Percentiles rank a stretch among this genome's conserved stretches.
These are phyloP conservation scores for Trichoderma lentiforme DNA, from an alignment of 2,329 filamentous ascomycete genomes.

Conservation along the genomic window DNA sequence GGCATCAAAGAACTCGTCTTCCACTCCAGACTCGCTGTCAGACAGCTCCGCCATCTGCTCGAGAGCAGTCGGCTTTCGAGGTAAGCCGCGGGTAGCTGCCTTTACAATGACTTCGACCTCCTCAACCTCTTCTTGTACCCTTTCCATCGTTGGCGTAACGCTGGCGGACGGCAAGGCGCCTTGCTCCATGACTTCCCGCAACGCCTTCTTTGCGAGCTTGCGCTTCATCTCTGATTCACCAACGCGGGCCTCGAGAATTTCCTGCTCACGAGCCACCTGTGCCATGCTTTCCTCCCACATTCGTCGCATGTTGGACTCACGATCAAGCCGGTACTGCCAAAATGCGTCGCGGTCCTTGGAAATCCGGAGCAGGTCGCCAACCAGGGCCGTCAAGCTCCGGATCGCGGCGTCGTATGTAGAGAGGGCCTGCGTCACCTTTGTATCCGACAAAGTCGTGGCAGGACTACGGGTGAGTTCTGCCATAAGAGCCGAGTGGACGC, in stretches of 20 bases:
- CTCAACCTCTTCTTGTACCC: slow-evolving; percentile 32
- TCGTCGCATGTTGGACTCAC: slow-evolving; percentile 84
- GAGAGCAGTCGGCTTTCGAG: slow-evolving; percentile 62
- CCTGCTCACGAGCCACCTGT: slow-evolving; percentile 89
- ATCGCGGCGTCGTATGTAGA: slow-evolving; percentile 87
- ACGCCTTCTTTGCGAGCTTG: slow-evolving; percentile 80
- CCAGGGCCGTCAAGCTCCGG: slow-evolving; percentile 76
- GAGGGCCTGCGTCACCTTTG: slow-evolving; percentile 72
- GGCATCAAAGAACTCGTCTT: slow-evolving; percentile 95
- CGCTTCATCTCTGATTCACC: slow-evolving; percentile 88
- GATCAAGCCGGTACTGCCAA: slow-evolving; percentile 92
- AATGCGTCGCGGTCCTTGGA: slow-evolving; percentile 91
- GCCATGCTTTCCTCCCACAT: slow-evolving; percentile 99
- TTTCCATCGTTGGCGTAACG: slow-evolving; percentile 28
- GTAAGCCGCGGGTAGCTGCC: slow-evolving; percentile 40
- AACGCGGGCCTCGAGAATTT: slow-evolving; percentile 81
- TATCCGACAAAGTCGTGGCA: slow-evolving; percentile 68
- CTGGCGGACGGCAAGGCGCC: slow-evolving; percentile 36
- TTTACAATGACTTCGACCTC: slow-evolving; percentile 32
- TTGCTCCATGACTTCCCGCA: slow-evolving; percentile 77
- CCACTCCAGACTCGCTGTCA: slow-evolving; percentile 76
- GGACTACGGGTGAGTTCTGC: slow-evolving; percentile 66
- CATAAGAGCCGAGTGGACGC: slow-evolving; percentile 79
- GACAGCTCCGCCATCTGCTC: slow-evolving; percentile 71
- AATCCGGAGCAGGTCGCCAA: slow-evolving; percentile 86